phyloP scores from a whole-genome alignment of 192 early-diverging fungal species.

The Allomyces macrogynus region DNA sequence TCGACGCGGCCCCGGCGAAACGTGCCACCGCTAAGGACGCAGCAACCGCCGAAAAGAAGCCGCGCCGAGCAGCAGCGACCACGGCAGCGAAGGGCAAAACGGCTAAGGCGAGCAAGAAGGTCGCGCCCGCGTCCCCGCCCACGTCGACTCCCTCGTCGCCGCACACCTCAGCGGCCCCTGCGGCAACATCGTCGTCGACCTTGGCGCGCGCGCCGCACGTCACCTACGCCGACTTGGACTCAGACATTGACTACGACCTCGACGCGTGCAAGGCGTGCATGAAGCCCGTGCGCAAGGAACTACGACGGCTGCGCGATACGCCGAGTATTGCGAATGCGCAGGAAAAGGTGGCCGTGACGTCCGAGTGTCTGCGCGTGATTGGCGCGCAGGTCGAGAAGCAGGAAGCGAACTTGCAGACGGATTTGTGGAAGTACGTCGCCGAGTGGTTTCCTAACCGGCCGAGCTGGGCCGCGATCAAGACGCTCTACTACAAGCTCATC shows the following conservation, averaged over 20 bases:
- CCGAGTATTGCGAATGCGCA: slow-evolving; percentile 10
- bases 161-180: too few relatives aligned
- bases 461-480: not conserved
- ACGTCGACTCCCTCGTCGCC: too few relatives aligned
- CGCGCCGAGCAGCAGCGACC: not conserved
- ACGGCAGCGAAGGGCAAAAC: slow-evolving; percentile 8
- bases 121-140: too few relatives aligned
- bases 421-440: not conserved
- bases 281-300: slow-evolving; percentile 36
- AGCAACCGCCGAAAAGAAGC: too few relatives aligned
- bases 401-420: not conserved
- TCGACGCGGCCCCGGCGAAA: too few relatives aligned
- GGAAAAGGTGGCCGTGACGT: slow-evolving; percentile 20
- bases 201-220: too few relatives aligned
- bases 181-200: too few relatives aligned
- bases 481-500: not conserved
- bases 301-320: slow-evolving; percentile 30
- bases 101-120: not conserved
- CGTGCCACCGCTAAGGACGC: too few relatives aligned
- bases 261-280: slow-evolving; percentile 43
- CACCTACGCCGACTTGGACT: not conserved
- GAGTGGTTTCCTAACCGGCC: not conserved
- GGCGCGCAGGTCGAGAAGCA: slow-evolving; percentile 28
- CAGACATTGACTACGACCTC: slow-evolving; percentile 24
- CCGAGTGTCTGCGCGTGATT: slow-evolving; percentile 27